A percentile compares a stretch with the other conserved stretches of the same genome.
These are phyloP conservation scores for Moelleriella libera DNA, from an alignment of 2,329 filamentous ascomycete species.

Conservation along the genomic window DNA sequence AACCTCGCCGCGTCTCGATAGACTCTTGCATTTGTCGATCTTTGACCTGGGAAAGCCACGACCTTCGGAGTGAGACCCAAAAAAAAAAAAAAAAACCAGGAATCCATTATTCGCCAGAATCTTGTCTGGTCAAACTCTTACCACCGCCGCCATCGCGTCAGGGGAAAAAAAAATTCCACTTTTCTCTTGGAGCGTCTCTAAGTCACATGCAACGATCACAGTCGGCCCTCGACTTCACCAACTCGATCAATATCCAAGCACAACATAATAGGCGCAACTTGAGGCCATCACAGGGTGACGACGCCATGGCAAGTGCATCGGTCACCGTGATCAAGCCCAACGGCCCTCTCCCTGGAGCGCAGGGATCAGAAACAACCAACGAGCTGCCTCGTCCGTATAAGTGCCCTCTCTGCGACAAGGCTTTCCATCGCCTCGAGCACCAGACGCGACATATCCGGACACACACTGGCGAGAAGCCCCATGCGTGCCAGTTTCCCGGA, in stretches of 20 bases:
- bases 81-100: too few species aligned
- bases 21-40: too few species aligned
- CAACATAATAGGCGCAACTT: conserved; percentile 11
- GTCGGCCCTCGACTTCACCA: conserved; percentile 62
- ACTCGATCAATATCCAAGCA: conserved; percentile 50
- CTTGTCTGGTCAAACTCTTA: too few species aligned
- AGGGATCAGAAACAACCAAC: conserved; percentile 36
- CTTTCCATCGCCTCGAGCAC: conserved; percentile 94
- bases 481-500: conserved; percentile 86
- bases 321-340: conserved; percentile 47
- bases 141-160: too few species aligned
- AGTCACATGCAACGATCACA: conserved; percentile 64
- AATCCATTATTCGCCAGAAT: too few species aligned
- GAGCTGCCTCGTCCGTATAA: conserved; percentile 96
- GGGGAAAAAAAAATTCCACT: conserved; percentile 1
- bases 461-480: conserved; percentile 95
- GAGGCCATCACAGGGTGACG: conserved; percentile 16
- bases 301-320: conserved; percentile 34
- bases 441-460: conserved; percentile 86
- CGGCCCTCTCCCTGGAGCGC: conserved; percentile 46
- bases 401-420: conserved; percentile 95
- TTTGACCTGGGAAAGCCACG: too few species aligned
- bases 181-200: not conserved
- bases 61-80: too few species aligned
- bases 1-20: not conserved